Evolutionary conservation across 2,329 filamentous ascomycete species (phyloP).

Genomic region (Penicillium aurantiogriseum): DNA sequence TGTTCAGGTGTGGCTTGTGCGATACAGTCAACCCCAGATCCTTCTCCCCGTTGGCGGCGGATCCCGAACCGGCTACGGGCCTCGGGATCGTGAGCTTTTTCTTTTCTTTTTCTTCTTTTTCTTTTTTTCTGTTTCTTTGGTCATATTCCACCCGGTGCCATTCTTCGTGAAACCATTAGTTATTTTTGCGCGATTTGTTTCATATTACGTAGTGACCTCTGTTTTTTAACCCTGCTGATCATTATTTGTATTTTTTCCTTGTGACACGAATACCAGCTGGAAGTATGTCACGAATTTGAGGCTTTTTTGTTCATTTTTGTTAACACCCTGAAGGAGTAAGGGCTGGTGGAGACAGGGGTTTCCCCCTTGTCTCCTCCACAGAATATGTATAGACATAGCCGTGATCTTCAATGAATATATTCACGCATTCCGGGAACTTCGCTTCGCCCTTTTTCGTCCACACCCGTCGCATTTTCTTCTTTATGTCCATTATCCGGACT

Average conservation of each 20-base stretch:
- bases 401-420: constrained; percentile 6
- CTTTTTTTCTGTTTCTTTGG: background rate
- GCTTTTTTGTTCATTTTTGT: constrained; percentile 14
- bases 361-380: constrained; percentile 14
- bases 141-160: background rate
- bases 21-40: constrained; percentile 22
- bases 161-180: constrained; percentile 7
- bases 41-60: constrained; percentile 25
- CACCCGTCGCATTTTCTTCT: constrained; percentile 9
- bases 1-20: background rate
- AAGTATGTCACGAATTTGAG: constrained; percentile 9
- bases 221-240: constrained; percentile 15
- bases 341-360: constrained; percentile 16
- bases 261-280: constrained; percentile 14
- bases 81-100: constrained; percentile 15
- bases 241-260: constrained; percentile 1
- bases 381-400: background rate
- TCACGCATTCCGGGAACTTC: constrained; percentile 3
- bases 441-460: constrained; percentile 4
- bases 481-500: constrained; percentile 11
- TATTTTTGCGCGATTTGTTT: constrained; percentile 23
- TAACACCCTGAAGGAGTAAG: constrained; percentile 14
- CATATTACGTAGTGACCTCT: constrained; percentile 6
- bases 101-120: background rate
- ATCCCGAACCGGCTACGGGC: constrained; percentile 25